Evolutionary conservation across 2,329 filamentous ascomycete genomes (phyloP), one percentile per base, ranked within the genome.

Genomic region (Botrytis sinoallii): DNA sequence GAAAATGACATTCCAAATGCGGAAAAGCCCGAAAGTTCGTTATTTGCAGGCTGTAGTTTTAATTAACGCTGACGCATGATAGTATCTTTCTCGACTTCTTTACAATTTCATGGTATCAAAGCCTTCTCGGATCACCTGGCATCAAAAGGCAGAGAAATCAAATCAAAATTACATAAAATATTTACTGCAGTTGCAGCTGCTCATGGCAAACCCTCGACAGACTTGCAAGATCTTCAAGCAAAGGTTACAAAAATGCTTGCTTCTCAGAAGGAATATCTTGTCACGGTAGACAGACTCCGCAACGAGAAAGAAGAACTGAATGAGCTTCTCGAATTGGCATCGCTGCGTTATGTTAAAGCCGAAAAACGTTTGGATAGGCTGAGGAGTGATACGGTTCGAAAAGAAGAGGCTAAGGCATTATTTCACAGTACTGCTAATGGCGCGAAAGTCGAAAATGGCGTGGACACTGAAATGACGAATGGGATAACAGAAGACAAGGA

Each of bases 281-380:
- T 92, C 55, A 92, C 95, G 81, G 83, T 97, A 69, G 93, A 97
- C 77, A 89, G 91, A 71, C 85, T 95, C 20, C 87, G 90, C 67
- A 86, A 88, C 10, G 94, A 98, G 79, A 97, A 96, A 79, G 92
- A 97, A 71, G 90, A 93, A 78, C 86, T 97, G 5, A 93, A 93
- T 65, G 93, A 96, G 79, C 92, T 95, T 75, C 86, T 98, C 32
- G 95, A 98, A 81, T 91, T 90, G 48, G 96, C 95, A 25, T 97
- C 94, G 8, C 86, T 97, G 74, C 90, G 96, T 77, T 98, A 97
- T 80, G 93, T 98, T 85, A 93, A 97, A 78, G 96, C 96, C 0
- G 96, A 99, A 82, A 97, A 97, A 85, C 96, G 94, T 81, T 86
- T 98, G 70, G 96, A 99, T 81, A 90, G 96, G 61, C 89, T 92